phyloP scores from a whole-genome alignment of 768 basidiomycete genomes.

The Tylopilus intermedius region DNA sequence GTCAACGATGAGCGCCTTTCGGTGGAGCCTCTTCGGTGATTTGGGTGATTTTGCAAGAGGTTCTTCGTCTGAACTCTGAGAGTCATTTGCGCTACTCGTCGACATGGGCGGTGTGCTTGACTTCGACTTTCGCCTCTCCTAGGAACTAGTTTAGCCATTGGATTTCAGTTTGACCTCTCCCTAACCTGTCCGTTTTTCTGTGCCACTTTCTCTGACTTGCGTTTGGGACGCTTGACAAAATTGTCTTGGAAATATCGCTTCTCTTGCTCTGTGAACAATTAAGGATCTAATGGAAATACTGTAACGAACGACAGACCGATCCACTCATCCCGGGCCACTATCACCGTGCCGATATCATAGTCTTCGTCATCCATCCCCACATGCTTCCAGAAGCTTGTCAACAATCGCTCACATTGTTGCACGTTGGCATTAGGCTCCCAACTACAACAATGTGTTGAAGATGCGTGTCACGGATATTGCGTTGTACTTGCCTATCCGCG shows the following conservation, averaged over 20 bases:
- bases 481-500: slow-evolving; percentile 46
- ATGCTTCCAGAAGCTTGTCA: slow-evolving; percentile 61
- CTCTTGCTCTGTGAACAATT: slow-evolving; percentile 32
- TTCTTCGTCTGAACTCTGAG: slow-evolving; percentile 7
- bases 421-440: slow-evolving; percentile 70
- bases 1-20: slow-evolving; percentile 1
- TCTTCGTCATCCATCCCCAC: slow-evolving; percentile 55
- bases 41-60: not conserved
- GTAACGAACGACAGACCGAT: slow-evolving; percentile 41
- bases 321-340: slow-evolving; percentile 47
- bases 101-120: slow-evolving; percentile 5
- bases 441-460: slow-evolving; percentile 32
- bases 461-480: not conserved
- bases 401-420: slow-evolving; percentile 49
- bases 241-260: slow-evolving; percentile 33
- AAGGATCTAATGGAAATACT: not conserved
- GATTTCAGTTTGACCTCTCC: not conserved
- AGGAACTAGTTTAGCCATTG: not conserved
- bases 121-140: slow-evolving; percentile 18
- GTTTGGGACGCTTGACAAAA: slow-evolving; percentile 20
- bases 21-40: slow-evolving; percentile 2
- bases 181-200: slow-evolving; percentile 20
- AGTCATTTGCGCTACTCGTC: slow-evolving; percentile 9
- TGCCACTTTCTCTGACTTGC: slow-evolving; percentile 11
- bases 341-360: slow-evolving; percentile 43